Base-by-base conservation (phyloP, 2,329 filamentous ascomycete genomes). In the Raffaelea arxii region DNA sequence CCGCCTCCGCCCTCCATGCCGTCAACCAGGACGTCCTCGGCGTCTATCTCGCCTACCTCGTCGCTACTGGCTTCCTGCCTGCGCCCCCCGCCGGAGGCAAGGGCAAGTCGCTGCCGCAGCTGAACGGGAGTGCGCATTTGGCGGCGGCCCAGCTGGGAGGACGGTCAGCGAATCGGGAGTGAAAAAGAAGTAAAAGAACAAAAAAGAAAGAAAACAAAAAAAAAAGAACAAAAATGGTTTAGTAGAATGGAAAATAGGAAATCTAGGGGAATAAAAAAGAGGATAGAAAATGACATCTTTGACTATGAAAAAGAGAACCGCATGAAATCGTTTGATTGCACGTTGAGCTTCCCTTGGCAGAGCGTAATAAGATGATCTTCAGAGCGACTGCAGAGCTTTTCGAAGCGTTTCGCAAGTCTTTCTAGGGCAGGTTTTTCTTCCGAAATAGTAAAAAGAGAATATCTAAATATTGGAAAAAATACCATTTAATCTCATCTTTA, bases 11-110 rank as follows among this genome's bases (percentile, higher is more conserved):
- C 22, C n/a, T n/a, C n/a, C n/a, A n/a, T n/a, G n/a, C n/a, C n/a
- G 76, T 86, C 11, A 75, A 69, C 21, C 66, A 74, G 46, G 76
- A 82, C 50, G 73, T 74, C 30, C 71, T 85, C 16, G 82, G 81
- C 4, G 61, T 75, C 18, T 86, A 84, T 58, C 61, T 84, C 43
- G 69, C 74, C 24, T 86, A 82, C 57, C 64, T 86, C 32, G 70
- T 77, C 3, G 71, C 72, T 49, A 70, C 78, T 51, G 77, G 77
- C 5, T 86, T 86, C 62, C 70, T 86, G 59, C 65, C 68, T 4
- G 55, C 59, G 43, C 75, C 76, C 2, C 54, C 57, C 27, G 27
- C 16, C 27, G 10, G 27, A 16, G 59, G 53, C 23, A 57, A 56
- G 44, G 62, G 62, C n/a, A 51, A 62, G 38, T 53, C 52, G 40